Evolutionary conservation across 169 alveolate genomes (phyloP), one percentile per base, ranked within the genome.

Genomic region (Amoebophrya sp.): DNA sequence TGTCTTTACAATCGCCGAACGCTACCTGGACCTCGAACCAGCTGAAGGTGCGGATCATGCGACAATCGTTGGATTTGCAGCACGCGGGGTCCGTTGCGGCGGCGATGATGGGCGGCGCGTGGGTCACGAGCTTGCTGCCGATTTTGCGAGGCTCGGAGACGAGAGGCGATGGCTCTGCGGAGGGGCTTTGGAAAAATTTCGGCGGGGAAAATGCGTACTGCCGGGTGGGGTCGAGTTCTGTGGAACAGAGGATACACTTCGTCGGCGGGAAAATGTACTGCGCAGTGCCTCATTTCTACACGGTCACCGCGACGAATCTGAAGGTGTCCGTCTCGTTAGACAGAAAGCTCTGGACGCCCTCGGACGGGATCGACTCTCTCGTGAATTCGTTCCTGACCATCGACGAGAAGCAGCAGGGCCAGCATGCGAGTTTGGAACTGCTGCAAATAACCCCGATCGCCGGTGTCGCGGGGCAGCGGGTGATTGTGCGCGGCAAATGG

Each of bases 251-350:
- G 38, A 25, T 66, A 3, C 83, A 66, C 35, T 66, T 66, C 18
- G 83, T 66, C 35, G 83, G 83, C 83, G 83, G 83, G 10, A 66
- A 66, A 25, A 66, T 66, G 83, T 66, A 66, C 35, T 66, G 83
- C 83, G 83, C 83, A 7, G 83, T 66, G 29, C 83, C 83, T 2
- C 83, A 66, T 25, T 66, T 66, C 83, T 66, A 66, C 83, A 66
- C 83, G 29, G 83, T 66, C 83, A 1, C 12, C 39, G 83, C 7
- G 35, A 25, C 83, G 35, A 12, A 7, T 7, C 29, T 66, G 83
- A 66, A 66, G 83, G 83, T 66, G 83, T 25, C 1, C 7, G 83
- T 66, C 32, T 66, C 83, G 38, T 25, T 66, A 2, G 83, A 66
- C 83, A 2, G 83, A 0, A 18, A n/a, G 29, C 1, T 66, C 32